Conservation (phyloP, 2,329 filamentous ascomycete genomes). For the Zymoseptoria crescenta region DNA sequence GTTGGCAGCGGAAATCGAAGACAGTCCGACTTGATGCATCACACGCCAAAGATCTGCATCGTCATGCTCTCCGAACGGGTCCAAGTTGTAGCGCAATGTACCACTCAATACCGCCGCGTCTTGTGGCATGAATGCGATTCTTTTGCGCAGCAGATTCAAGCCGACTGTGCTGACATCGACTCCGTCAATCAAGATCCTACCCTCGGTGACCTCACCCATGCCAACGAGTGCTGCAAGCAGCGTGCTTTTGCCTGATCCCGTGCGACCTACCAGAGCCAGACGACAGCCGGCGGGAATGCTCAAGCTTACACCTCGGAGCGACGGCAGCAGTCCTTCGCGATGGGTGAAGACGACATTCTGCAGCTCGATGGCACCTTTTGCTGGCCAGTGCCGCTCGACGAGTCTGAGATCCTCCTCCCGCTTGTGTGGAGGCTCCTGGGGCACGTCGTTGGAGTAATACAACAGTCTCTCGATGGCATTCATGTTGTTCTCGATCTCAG, state of each 20-base stretch:
- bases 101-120: constrained; percentile 34
- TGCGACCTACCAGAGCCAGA: constrained; percentile 82
- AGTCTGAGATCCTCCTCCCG: constrained; percentile 33
- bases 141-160: constrained; percentile 60
- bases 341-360: constrained; percentile 78
- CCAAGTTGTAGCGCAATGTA: constrained; percentile 66
- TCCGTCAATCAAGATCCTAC: constrained; percentile 62
- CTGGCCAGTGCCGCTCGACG: constrained; percentile 60
- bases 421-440: constrained; percentile 62
- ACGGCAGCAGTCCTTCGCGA: constrained; percentile 67
- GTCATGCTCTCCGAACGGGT: constrained; percentile 63
- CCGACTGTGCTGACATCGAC: constrained; percentile 66
- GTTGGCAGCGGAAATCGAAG: background rate
- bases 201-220: constrained; percentile 43
- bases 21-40: background rate
- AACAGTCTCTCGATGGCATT: constrained; percentile 5
- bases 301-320: background rate
- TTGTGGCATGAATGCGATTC: constrained; percentile 66
- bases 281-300: background rate
- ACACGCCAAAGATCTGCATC: constrained; percentile 51
- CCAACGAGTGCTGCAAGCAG: constrained; percentile 6
- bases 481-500: constrained; percentile 7
- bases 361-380: constrained; percentile 72
- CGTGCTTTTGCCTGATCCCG: constrained; percentile 47
- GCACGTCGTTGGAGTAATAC: constrained; percentile 76